These are phyloP conservation scores for Geotrichum reessii DNA, from an alignment of 1,139 yeast species.

Conservation along the genomic window DNA sequence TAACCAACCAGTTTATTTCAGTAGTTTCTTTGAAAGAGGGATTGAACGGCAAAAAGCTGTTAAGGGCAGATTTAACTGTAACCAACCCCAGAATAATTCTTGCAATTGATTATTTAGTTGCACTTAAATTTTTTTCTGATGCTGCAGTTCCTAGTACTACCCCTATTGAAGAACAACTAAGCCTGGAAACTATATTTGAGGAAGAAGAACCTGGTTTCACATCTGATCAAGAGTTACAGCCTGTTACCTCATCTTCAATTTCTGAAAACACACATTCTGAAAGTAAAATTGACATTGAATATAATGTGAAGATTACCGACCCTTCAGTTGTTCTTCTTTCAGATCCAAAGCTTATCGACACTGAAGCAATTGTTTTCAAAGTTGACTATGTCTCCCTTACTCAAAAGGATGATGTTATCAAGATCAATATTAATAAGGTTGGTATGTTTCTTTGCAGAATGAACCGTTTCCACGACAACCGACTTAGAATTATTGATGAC, in stretches of 20 bases:
- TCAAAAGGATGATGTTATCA: constrained; percentile 55
- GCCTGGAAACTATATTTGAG: constrained; percentile 5
- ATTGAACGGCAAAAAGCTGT: constrained; percentile 30
- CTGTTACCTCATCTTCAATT: constrained; percentile 2
- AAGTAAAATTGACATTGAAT: constrained; percentile 35
- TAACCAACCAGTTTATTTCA: constrained; percentile 66
- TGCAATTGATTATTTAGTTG: constrained; percentile 80
- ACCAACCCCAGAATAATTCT: constrained; percentile 76
- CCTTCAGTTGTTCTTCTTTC: constrained; percentile 77
- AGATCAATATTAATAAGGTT: constrained; percentile 66
- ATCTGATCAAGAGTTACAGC: background rate
- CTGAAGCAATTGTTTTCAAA: constrained; percentile 87
- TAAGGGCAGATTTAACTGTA: constrained; percentile 55
- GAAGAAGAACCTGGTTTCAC: constrained; percentile 20
- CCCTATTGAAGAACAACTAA: constrained; percentile 19
- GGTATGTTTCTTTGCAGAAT: constrained; percentile 82
- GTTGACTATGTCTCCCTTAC: constrained; percentile 73
- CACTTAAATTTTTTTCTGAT: constrained; percentile 58
- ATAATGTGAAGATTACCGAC: constrained; percentile 65
- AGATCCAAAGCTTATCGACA: constrained; percentile 58
- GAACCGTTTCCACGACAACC: constrained; percentile 54
- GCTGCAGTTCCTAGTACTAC: constrained; percentile 36
- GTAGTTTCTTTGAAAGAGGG: constrained; percentile 31
- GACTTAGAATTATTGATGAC: constrained; percentile 77
- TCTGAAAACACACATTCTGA: background rate